These are phyloP conservation scores for Pichia membranifaciens DNA, from an alignment of 805 yeast species.

Conservation along the genomic window DNA sequence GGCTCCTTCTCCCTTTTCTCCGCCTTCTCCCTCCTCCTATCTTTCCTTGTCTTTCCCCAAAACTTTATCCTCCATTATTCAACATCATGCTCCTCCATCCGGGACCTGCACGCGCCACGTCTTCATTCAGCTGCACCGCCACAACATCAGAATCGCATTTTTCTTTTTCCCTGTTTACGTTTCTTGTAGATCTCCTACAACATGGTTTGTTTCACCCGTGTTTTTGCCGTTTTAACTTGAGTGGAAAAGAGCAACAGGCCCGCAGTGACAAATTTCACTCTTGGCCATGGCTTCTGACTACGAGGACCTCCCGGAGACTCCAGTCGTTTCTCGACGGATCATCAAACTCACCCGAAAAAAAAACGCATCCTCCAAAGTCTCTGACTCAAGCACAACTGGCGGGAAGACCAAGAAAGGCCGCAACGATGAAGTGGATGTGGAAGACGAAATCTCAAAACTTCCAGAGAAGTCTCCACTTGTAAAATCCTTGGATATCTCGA, in stretches of 20 bases:
- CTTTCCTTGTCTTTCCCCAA: not conserved
- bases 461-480: not conserved
- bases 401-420: not conserved
- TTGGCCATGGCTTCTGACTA: not conserved
- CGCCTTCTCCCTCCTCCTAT: not conserved
- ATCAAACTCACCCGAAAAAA: not conserved
- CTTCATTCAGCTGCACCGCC: too few species aligned
- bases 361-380: not conserved
- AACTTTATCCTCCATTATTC: too few species aligned
- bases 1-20: not conserved
- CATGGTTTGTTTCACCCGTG: too few species aligned
- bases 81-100: too few species aligned
- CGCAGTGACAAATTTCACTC: too few species aligned
- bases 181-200: too few species aligned
- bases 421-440: not conserved
- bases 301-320: not conserved
- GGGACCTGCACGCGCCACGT: not conserved
- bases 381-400: not conserved
- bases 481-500: slow-evolving; percentile 5
- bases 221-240: too few species aligned
- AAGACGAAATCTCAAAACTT: not conserved
- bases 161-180: too few species aligned
- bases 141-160: too few species aligned
- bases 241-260: too few species aligned
- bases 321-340: not conserved